Evolutionary conservation across 2,329 filamentous ascomycete genomes (phyloP), one percentile per base, ranked within the genome.

Genomic region (Stachybotrys chartarum): DNA sequence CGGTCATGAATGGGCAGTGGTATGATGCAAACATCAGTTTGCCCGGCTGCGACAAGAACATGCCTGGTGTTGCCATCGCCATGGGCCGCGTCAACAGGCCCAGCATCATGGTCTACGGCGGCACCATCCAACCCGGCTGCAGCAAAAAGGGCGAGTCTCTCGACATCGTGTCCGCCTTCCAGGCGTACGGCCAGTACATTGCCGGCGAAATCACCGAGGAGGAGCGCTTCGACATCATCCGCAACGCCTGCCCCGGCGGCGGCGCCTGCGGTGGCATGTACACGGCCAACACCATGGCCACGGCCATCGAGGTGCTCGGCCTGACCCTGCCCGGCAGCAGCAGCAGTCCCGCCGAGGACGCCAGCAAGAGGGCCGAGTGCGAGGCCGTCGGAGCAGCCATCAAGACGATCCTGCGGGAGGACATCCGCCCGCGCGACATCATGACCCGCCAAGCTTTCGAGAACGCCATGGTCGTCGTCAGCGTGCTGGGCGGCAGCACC

Each of bases 41-140:
- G 65, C 94, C 94, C 14, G 94, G 94, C 51, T 99, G 94, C 75
- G 94, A 99, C 82, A 99, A 99, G 85, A 99, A 99, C 77, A 97
- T 99, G 94, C 91, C 91, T 1, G 90, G 90, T 72, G 90, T 94
- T 12, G 76, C 91, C 65, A 94, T 94, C 67, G 94, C 92, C 55
- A 97, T 97, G 90, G 93, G 91, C 44, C 84, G 94, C 63, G 85
- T 97, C 62, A 97, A 99, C 78, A 81, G 94, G 50, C 94, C 94
- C 32, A 91, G 90, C 64, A 80, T 99, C 69, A 99, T 99, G 94
- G 90, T 99, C 32, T 99, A 99, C 68, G 94, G 94, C 63, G 94
- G 94, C 51, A 91, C 90, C 47, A 99, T 97, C 70, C 86, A 89
- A 70, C 90, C 94, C 44, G 94, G 94, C 50, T 97, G 92, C 75